Evolutionary conservation across 352 stramenopile genomes (phyloP), one percentile per base, ranked within the genome.

Genomic region (Phytopythium oedochilum): DNA sequence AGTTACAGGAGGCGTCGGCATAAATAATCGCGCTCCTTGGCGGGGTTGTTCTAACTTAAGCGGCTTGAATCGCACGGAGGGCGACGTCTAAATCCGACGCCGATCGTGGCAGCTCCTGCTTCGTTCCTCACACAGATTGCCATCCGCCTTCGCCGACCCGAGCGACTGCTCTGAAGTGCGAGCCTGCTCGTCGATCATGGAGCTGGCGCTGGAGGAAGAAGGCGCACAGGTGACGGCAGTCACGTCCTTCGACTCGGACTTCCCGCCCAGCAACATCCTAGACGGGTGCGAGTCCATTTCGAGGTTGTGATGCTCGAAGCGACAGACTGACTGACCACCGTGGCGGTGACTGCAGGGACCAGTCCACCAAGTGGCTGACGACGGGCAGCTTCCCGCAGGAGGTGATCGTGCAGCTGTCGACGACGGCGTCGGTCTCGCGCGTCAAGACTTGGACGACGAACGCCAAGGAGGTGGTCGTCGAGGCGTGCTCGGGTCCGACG

Each of bases 371-470:
- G 62, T 94, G 84, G 84, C 44, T 88, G 36, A 92, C 84, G n/a
- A 90, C 82, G 18, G 84, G 82, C 20, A 86, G 69, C 34, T 94
- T 88, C 49, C 82, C 84, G 0, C 84, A 94, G 56, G 84, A 94
- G 60, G 76, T 94, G 18, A 68, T 94, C 18, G 62, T 94, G 29
- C 84, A 94, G 61, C 57, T 92, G 14, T 77, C 82, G n/a, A 92
- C 78, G 23, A 83, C 74, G 11, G 82, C 82, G 12, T 86, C 80
- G 7, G 76, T 94, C 35, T 88, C 79, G 53, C 73, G 78, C 49
- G 73, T 89, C 48, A 94, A 92, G 60, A 88, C 81, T 42, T 94
- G 82, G 82, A 90, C 66, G 11, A 74, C 70, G 28, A 90, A 91
- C 53, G 68, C 74, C 31, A 94, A 91, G 59, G 75, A 92, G 26